These are phyloP conservation scores for Odontarrhena argentea DNA, from an alignment of 345 rosid species.

Conservation along the genomic window DNA sequence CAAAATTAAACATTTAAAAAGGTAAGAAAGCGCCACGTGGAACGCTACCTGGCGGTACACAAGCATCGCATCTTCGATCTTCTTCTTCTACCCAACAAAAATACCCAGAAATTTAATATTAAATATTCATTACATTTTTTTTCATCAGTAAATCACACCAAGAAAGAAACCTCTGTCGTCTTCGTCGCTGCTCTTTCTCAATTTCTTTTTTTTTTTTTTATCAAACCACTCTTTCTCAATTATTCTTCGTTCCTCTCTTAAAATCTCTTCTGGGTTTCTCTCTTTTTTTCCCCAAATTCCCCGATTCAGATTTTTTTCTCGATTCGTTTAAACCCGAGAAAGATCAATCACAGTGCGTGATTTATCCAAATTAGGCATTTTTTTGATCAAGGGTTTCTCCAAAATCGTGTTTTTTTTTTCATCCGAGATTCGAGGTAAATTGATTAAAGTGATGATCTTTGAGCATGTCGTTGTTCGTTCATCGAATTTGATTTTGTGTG, in stretches of 20 bases:
- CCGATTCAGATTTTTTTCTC: constrained; percentile 23
- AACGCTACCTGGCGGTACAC: constrained; percentile 57
- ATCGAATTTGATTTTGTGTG: background rate
- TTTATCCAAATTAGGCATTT: constrained; percentile 7
- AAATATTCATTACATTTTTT: constrained; percentile 1
- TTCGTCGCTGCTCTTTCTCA: too few species aligned
- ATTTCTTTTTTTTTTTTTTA: too few species aligned
- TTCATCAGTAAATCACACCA: constrained; percentile 33
- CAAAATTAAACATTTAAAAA: background rate
- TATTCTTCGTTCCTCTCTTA: constrained; percentile 6
- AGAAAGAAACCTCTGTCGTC: constrained; percentile 22
- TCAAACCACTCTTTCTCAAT: constrained; percentile 4
- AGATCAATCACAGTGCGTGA: constrained; percentile 17
- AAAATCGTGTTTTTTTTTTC: background rate
- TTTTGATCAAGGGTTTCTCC: constrained; percentile 4
- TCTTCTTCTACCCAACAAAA: background rate
- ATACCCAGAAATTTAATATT: background rate
- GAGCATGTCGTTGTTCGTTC: background rate
- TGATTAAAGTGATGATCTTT: too few species aligned
- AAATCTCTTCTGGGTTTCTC: constrained; percentile 19
- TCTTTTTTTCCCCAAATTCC: background rate
- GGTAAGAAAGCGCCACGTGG: constrained; percentile 67
- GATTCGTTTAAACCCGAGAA: background rate
- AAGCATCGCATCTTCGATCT: constrained; percentile 55
- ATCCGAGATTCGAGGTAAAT: constrained; percentile 24